Evolutionary conservation across 2,329 filamentous ascomycete genomes (phyloP).

Genomic region (Penicillium palitans): DNA sequence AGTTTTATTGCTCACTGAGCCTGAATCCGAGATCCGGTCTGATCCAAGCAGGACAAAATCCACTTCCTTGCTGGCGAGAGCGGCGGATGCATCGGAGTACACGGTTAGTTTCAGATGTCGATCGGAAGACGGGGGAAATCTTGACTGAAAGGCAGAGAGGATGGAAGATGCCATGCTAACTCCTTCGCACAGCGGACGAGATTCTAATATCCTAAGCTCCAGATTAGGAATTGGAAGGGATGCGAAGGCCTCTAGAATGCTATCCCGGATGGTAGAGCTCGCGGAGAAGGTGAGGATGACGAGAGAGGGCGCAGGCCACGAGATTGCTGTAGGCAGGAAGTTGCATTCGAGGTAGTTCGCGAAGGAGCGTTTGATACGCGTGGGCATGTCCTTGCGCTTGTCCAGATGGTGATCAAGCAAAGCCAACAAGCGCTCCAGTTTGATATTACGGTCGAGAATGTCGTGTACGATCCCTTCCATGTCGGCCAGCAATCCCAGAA

Average conservation of each 20-base stretch:
- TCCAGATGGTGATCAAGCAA: constrained; percentile 31
- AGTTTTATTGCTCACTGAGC: constrained; percentile 66
- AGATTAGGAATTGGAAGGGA: constrained; percentile 41
- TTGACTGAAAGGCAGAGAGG: constrained; percentile 25
- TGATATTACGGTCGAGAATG: constrained; percentile 15
- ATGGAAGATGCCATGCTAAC: constrained; percentile 54
- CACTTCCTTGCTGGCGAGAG: constrained; percentile 52
- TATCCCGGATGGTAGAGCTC: constrained; percentile 60
- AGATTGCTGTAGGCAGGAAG: constrained; percentile 9
- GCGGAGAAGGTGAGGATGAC: constrained; percentile 62
- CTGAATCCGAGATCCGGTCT: constrained; percentile 59
- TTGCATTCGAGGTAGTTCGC: constrained; percentile 25
- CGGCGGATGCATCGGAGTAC: constrained; percentile 62
- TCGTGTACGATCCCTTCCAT: constrained; percentile 28
- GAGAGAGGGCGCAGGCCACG: constrained; percentile 31
- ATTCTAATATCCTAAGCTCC: constrained; percentile 64
- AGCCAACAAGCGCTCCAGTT: constrained; percentile 24
- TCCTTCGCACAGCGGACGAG: constrained; percentile 66
- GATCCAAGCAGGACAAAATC: constrained; percentile 65
- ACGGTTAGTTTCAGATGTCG: constrained; percentile 48
- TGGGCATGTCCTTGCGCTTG: constrained; percentile 23
- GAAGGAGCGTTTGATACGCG: constrained; percentile 29
- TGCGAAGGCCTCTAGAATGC: constrained; percentile 48
- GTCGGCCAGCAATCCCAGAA: constrained; percentile 28
- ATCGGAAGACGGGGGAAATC: constrained; percentile 19